Evolutionary conservation across 108 stramenopile genomes (phyloP), one percentile per base, ranked within the genome.

Genomic region (Nitzschia inconspicua): DNA sequence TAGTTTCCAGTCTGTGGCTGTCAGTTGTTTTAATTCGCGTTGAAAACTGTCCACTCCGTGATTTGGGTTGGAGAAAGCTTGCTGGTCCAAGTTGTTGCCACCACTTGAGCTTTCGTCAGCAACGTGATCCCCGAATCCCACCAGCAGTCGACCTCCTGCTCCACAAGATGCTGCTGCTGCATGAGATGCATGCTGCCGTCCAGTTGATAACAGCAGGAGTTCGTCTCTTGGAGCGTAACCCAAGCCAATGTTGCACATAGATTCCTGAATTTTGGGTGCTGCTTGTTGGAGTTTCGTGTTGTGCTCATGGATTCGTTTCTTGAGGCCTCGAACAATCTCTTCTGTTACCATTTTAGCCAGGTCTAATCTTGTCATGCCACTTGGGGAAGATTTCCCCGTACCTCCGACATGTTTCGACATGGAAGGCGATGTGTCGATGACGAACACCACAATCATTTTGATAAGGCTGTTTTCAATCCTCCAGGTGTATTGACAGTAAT

Each of bases 271-370:
- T 27, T 70, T 55, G 10, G 72, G 67, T 27, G 76, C 41, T n/a
- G 44, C 37, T 41, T 82, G 72, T 35, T 64, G 66, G 6, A 77
- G 31, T 5, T 70, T 26, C 20, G 57, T 48, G 52, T 84, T 83
- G 65, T 90, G 85, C 50, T 82, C 79, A 8, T 59, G 18, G 2
- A 82, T 63, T 40, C 89, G 81, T 26, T 79, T 76, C 51, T 80
- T 77, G 52, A 86, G 54, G 13, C 72, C 70, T 36, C 73, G 49
- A n/a, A 70, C 60, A 7, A 90, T 41, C 49, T 68, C 71, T 69
- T 90, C 88, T 34, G 86, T 80, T 7, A 77, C 57, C 85, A 86
- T 85, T 70, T 89, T 89, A 13, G 81, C 88, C 10, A 89, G 64
- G 71, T 89, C 88, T n/a, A 89, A 68, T 20, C 77, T 56, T 5